Base-by-base conservation (phyloP, 2,329 filamentous ascomycete genomes). In the Paraphoma sp. region DNA sequence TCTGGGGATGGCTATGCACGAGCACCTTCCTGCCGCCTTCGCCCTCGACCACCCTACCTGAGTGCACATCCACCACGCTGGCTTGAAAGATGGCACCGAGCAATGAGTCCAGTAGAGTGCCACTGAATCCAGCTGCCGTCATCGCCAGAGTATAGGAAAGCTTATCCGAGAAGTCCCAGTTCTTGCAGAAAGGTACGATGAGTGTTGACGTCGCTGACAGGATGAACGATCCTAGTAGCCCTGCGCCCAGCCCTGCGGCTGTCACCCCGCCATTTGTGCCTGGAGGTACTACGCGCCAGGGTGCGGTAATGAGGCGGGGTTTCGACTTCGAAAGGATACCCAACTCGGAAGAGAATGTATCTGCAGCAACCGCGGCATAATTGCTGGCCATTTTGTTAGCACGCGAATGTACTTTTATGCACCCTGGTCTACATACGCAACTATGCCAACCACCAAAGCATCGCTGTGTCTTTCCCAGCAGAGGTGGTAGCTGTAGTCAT, bases 211-310 rank as follows among this genome's bases (percentile, higher is more conserved):
- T 86, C 23, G 89, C 81, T 6, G 93, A 87, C 45, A 94, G 82
- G 54, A 84, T 78, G 40, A 90, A 84, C 9, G 91, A 89, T 3
- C 93, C 93, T 0, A 91, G 73, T 17, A 91, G 74, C 0, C 93
- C 93, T 1, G 92, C 91, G 0, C 82, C 78, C 0, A 97, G 80
- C 0, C 95, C 95, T 45, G 86, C 81, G 0, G 87, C 65, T 0
- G 92, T 96, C 8, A 99, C 91, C 14, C 94, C 95, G 31, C 95
- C 95, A 72, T 99, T 99, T 42, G 95, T 98, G 48, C 95, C 95
- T 1, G 86, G 89, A 0, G 95, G 93, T 0, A 98, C 95, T 62
- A 86, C 84, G 56, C 90, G 88, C 69, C 95, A 83, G 14, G 84
- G 87, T 12, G 91, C 93, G 4, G 92, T 97, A 72, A 99, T 94